Evolutionary conservation across 208 protist genomes (phyloP).

Genomic region (Perkinsela sp.): DNA sequence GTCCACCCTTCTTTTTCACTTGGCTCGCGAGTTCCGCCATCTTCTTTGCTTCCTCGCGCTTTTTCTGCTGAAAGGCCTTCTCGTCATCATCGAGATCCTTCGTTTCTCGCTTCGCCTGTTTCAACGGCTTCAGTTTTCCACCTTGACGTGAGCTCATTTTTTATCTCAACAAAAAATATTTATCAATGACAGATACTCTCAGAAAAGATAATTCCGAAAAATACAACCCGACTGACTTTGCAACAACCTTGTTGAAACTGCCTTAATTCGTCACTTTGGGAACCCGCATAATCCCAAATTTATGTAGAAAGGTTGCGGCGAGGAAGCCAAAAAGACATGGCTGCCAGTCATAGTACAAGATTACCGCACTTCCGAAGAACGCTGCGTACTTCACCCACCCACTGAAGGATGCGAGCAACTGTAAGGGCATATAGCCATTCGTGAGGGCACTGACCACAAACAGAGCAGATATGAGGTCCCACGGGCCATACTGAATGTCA

Average conservation of each 20-base stretch:
- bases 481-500: constrained; percentile 58
- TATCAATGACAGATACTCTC: no score
- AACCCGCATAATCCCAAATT: constrained; percentile 1
- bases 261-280: background rate
- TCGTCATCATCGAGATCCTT: background rate
- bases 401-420: constrained; percentile 43
- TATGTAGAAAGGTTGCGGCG: constrained; percentile 32
- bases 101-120: background rate
- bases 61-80: background rate
- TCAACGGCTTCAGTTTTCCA: background rate
- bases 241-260: background rate
- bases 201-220: no score
- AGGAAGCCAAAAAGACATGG: constrained; percentile 26
- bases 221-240: background rate
- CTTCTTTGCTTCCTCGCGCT: background rate
- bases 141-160: background rate
- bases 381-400: constrained; percentile 54
- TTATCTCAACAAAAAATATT: no score
- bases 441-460: constrained; percentile 51
- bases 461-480: constrained; percentile 35
- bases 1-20: background rate
- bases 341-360: constrained; percentile 65
- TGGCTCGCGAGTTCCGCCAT: background rate
- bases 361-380: constrained; percentile 43
- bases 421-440: constrained; percentile 23